Evolutionary conservation across 2,329 filamentous ascomycete species (phyloP).

Genomic region (Rhinocladiella mackenziei): DNA sequence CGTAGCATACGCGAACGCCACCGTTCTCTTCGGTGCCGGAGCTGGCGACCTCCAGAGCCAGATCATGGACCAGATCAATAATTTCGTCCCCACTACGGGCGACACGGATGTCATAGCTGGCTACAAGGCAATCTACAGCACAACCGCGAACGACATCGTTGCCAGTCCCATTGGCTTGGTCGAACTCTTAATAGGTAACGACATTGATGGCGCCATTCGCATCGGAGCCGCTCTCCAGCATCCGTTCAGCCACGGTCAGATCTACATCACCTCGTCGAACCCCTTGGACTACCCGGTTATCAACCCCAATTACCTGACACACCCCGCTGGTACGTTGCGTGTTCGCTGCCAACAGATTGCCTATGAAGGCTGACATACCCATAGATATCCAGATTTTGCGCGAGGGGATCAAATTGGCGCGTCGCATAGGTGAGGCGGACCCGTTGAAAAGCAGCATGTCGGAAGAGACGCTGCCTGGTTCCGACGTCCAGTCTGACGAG

Average conservation of each 20-base stretch:
- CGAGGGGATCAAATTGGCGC: constrained; percentile 35
- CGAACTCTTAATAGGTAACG: constrained; percentile 32
- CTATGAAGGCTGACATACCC: constrained; percentile 6
- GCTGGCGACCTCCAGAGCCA: constrained; percentile 8
- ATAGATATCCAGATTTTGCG: constrained; percentile 41
- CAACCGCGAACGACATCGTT: constrained; percentile 22
- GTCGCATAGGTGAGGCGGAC: constrained; percentile 33
- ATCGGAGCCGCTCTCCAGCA: constrained; percentile 27
- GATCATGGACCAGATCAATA: constrained; percentile 10
- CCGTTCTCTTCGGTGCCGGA: constrained; percentile 25
- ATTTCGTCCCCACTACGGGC: constrained; percentile 12
- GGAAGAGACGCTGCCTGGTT: constrained; percentile 28
- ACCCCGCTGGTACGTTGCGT: constrained; percentile 35
- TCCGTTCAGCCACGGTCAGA: constrained; percentile 27
- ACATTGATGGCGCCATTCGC: constrained; percentile 21
- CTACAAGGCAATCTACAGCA: constrained; percentile 27
- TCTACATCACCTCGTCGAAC: constrained; percentile 34
- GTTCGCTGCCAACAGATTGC: neutral
- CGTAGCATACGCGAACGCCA: constrained; percentile 25
- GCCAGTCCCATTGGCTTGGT: constrained; percentile 22
- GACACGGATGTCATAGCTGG: constrained; percentile 21
- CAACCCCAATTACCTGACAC: constrained; percentile 43
- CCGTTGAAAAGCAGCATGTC: constrained; percentile 36
- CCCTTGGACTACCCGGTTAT: constrained; percentile 37
- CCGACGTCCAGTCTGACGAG: constrained; percentile 24